Evolutionary conservation across 108 stramenopile genomes (phyloP), one percentile per base, ranked within the genome.

Genomic region (Epipyxis sp.): DNA sequence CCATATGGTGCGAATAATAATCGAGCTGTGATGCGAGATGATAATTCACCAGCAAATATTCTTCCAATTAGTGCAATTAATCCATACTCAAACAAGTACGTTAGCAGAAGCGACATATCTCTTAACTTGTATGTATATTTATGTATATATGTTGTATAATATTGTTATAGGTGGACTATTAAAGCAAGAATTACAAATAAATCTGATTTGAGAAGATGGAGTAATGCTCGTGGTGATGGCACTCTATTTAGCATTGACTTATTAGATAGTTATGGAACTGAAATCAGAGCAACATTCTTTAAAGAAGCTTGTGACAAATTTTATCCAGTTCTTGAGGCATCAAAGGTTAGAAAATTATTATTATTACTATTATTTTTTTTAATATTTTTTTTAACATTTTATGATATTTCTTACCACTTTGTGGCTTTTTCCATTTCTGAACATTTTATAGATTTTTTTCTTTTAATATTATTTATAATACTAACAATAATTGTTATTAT

Each of bases 251-350:
- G 84, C 34, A 79, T 96, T 40, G 94, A 92, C 71, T 82, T 98
- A 29, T 82, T 98, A 59, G 97, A 98, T 79, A 81, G 85, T 40
- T 74, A 78, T 1, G 95, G 93, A 0, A 84, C 85, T 58, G 97
- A 98, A 85, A 92, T 98, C 74, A 87, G 91, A 35, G 92, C 87
- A 68, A 98, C 97, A 65, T 90, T 98, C 77, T 98, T 98, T 90
- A 95, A 95, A 84, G 95, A 95, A 69, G 92, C 90, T 2, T 93
- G 92, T 40, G 94, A 96, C 34, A 94, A 92, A 78, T 95, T 91
- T 77, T 89, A 91, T 84, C 59, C 69, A 44, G 58, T 92, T 2
- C 80, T 98, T 58, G 87, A 95, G 87, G 88, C 3, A 41, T 6
- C n/a, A 13, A 74, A 74, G 34, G n/a, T n/a, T n/a, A n/a, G n/a